These are phyloP conservation scores for Fusarium brachygibbosum DNA, from an alignment of 2,329 filamentous ascomycete genomes.

Conservation along the genomic window DNA sequence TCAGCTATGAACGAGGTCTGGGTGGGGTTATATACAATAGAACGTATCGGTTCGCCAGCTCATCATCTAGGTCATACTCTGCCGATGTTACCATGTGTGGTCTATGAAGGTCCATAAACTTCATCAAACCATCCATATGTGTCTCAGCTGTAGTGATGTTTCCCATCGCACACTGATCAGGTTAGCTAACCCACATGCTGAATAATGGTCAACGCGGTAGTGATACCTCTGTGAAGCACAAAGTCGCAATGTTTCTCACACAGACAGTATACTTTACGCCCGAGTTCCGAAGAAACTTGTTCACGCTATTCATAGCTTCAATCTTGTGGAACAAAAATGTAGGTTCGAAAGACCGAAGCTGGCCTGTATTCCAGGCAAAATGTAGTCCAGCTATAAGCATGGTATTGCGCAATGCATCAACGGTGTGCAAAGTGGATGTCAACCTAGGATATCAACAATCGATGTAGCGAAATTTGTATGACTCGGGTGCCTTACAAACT, in stretches of 20 bases:
- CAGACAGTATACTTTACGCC: constrained; percentile 8
- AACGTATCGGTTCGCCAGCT: constrained; percentile 37
- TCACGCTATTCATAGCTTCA: constrained; percentile 37
- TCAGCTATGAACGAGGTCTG: accelerated
- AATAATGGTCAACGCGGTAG: accelerated
- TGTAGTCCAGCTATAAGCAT: constrained; percentile 43
- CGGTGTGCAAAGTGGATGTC: constrained; percentile 7
- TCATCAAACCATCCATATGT: constrained; percentile 39
- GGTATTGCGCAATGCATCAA: constrained; percentile 35
- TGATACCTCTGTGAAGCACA: constrained; percentile 39
- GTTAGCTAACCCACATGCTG: accelerated
- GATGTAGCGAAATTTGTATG: accelerated
- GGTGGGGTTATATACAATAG: constrained; percentile 16
- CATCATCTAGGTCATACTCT: constrained; percentile 26
- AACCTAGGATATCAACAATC: constrained; percentile 5
- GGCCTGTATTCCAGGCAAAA: constrained; percentile 39
- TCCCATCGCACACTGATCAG: constrained; percentile 33
- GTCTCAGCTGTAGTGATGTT: constrained; percentile 34
- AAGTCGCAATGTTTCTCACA: constrained; percentile 36
- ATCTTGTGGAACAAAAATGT: constrained; percentile 43
- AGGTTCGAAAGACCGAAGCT: constrained; percentile 28
- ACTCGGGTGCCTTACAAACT: neutral
- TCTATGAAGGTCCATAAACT: constrained; percentile 39
- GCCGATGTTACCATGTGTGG: neutral
- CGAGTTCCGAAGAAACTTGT: constrained; percentile 10